Percentiles rank a stretch among this genome's conserved stretches.
Conservation (phyloP, 768 basidiomycete genomes). For the Termitomyces heimii region DNA sequence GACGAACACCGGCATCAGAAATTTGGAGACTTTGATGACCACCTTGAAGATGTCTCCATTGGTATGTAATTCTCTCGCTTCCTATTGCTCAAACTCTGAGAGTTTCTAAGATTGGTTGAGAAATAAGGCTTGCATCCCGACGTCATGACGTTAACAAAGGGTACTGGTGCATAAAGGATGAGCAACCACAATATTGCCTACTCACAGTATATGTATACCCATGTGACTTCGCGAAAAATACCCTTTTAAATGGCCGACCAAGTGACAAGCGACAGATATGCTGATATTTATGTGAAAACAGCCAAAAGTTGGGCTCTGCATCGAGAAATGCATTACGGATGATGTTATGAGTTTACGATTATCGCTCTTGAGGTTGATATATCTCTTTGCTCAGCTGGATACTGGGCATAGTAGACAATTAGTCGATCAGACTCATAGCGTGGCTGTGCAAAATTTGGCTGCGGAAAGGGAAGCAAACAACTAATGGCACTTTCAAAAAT, state of each 20-base stretch:
- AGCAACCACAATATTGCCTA: background rate
- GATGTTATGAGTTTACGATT: too few species aligned
- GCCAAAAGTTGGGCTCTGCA: background rate
- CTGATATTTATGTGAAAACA: too few species aligned
- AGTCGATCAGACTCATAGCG: background rate
- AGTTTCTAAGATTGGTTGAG: slow-evolving; percentile 35
- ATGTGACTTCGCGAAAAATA: background rate
- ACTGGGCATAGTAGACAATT: too few species aligned
- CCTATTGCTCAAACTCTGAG: slow-evolving; percentile 10
- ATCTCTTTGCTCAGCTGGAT: too few species aligned
- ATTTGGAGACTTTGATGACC: slow-evolving; percentile 81
- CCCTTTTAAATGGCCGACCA: too few species aligned
- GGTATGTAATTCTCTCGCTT: slow-evolving; percentile 21
- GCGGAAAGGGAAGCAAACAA: background rate
- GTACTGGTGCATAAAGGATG: background rate
- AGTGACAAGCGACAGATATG: background rate
- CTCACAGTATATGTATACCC: background rate
- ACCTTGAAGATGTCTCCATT: slow-evolving; percentile 67
- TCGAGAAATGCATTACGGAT: background rate
- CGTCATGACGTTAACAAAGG: slow-evolving; percentile 8
- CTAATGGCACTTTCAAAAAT: background rate
- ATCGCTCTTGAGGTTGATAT: too few species aligned
- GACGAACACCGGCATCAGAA: slow-evolving; percentile 45
- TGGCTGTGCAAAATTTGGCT: slow-evolving; percentile 8
- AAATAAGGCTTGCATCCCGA: slow-evolving; percentile 29